Conservation (phyloP, 1,284 basidiomycete genomes). For the Cryptococcus amylolentus region DNA sequence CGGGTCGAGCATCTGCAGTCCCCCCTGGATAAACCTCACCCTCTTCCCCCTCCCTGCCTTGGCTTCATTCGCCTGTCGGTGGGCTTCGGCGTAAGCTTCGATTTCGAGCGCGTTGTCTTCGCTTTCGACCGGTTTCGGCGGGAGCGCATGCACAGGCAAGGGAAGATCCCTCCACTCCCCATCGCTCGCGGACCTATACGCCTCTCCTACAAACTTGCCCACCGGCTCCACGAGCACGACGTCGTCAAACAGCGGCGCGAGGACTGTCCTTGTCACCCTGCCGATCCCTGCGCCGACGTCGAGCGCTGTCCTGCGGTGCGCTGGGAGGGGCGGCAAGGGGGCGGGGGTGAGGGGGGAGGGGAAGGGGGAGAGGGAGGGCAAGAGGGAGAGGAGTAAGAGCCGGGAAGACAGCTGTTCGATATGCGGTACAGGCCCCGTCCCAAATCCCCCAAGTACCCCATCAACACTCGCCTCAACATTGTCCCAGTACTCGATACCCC, state of each 20-base stretch:
- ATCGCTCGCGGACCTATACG: constrained; percentile 54
- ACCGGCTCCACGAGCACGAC: constrained; percentile 87
- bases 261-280: constrained; percentile 77
- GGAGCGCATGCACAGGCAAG: background rate
- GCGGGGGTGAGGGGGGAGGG: constrained; percentile 59
- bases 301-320: constrained; percentile 61
- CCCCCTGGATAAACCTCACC: constrained; percentile 72
- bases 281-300: constrained; percentile 88
- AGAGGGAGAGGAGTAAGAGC: constrained; percentile 72
- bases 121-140: background rate
- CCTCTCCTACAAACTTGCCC: constrained; percentile 67
- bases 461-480: constrained; percentile 49
- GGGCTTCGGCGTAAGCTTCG: constrained; percentile 15
- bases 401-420: constrained; percentile 84
- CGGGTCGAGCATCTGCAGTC: constrained; percentile 75
- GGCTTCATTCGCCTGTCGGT: constrained; percentile 45
- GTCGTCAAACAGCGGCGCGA: constrained; percentile 77
- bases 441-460: constrained; percentile 53
- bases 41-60: constrained; percentile 59
- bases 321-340: constrained; percentile 12
- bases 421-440: constrained; percentile 67
- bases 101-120: constrained; percentile 18
- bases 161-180: constrained; percentile 62
- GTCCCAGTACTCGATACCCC: constrained; percentile 53
- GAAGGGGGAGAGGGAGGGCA: constrained; percentile 72